Evolutionary conservation across 2,329 filamentous ascomycete species (phyloP).

Genomic region (Ambrosiella beaveri): DNA sequence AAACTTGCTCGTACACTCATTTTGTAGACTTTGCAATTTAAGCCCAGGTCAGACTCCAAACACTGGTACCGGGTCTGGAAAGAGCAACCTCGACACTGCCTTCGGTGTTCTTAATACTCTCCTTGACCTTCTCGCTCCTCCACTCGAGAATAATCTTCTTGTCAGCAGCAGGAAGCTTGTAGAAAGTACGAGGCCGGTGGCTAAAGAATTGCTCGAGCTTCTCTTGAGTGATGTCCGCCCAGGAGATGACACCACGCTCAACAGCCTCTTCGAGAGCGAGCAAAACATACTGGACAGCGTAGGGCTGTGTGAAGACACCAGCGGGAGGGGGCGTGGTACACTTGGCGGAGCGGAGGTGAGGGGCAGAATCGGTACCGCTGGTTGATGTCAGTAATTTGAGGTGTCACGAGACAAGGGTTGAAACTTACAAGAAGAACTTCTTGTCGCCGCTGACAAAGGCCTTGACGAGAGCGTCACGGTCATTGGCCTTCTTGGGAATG

Average conservation of each 20-base stretch:
- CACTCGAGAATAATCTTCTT: constrained; percentile 24
- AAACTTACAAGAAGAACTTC: constrained; percentile 56
- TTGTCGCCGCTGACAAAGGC: constrained; percentile 40
- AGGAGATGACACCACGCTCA: constrained; percentile 31
- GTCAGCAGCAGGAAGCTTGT: constrained; percentile 22
- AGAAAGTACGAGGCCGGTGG: constrained; percentile 35
- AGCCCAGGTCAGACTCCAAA: constrained; percentile 27
- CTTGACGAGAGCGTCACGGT: constrained; percentile 54
- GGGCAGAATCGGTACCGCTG: constrained; percentile 43
- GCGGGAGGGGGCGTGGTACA: constrained; percentile 41
- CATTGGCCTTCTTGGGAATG: constrained; percentile 55
- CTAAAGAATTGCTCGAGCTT: constrained; percentile 38
- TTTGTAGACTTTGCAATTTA: not conserved
- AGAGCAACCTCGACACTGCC: constrained; percentile 27
- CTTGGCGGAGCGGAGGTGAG: constrained; percentile 46
- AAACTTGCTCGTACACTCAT: not conserved
- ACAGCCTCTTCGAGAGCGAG: constrained; percentile 43
- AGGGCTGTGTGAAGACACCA: constrained; percentile 66
- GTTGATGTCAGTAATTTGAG: constrained; percentile 4
- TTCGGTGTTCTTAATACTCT: constrained; percentile 23
- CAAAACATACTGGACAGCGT: constrained; percentile 47
- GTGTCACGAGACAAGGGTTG: not conserved
- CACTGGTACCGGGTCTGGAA: constrained; percentile 24
- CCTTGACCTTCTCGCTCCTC: constrained; percentile 24
- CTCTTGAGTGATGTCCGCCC: constrained; percentile 36